Base-by-base conservation (phyloP, 2,329 filamentous ascomycete genomes). In the Coniochaeta hoffmannii region DNA sequence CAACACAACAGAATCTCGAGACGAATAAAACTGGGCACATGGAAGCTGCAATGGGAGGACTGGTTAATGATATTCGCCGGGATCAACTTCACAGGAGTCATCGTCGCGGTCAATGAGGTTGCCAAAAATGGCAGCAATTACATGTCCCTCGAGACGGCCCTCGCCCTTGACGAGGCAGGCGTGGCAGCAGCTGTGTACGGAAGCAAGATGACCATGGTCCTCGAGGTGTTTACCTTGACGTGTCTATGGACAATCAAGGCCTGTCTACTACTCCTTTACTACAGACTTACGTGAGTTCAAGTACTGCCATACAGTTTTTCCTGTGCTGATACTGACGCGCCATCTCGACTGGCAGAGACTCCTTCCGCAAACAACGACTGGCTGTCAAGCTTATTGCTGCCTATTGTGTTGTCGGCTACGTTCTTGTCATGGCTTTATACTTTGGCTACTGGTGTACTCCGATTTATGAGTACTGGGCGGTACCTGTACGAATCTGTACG, bases 361-460 rank as follows among this genome's bases (percentile, higher is more conserved):
- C 63, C 3, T 61, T 64, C 4, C 57, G 68, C 32, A 57, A 61
- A 53, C 68, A 73, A 34, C 65, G 73, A 30, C 60, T 65, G 51
- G 58, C 68, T 8, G 74, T 81, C 55, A 71, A 75, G 32, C 57
- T 69, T 10, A 73, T 79, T 1, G 66, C 72, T 7, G 64, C 59
- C 11, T 80, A 79, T 59, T 74, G 75, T 55, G 69, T 59, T 3
- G 9, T 73, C 7, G 70, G 71, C 2, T 81, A 79, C 53, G 54
- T 79, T 41, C 55, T 80, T 11, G 77, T 79, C 64, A 72, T 77
- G 22, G 67, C 78, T 22, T 63, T 79, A 15, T 81, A 79, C 61
- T 69, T 79, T 14, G 78, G 69, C 22, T 77, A 75, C 41, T 83
- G 79, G 79, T 82, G 79, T 60, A 69, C 70, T 4, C 79, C 79